Conservation (phyloP, 495 filamentous ascomycete species). For the Recurvomyces mirabilis region DNA sequence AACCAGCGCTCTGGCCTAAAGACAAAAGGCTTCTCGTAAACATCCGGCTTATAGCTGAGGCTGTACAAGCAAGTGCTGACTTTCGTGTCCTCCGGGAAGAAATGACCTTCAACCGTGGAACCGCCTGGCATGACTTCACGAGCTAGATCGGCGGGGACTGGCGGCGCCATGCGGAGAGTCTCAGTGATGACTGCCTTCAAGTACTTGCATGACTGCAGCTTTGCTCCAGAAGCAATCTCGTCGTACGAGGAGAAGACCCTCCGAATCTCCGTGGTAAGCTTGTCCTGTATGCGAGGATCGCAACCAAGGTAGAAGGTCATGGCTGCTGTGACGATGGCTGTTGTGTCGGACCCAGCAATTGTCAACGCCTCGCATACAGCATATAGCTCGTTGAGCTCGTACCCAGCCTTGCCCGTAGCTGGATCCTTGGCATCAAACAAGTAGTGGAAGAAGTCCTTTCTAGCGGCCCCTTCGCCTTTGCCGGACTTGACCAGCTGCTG, state of each 20-base stretch:
- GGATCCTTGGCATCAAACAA: not conserved
- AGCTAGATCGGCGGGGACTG: conserved; percentile 14
- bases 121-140: conserved; percentile 18
- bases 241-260: conserved; percentile 20
- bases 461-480: no score
- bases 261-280: conserved; percentile 26
- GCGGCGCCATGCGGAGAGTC: conserved; percentile 25
- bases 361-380: conserved; percentile 26
- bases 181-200: conserved; percentile 28
- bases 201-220: conserved; percentile 27
- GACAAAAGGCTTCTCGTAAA: no score
- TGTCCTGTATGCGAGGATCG: conserved; percentile 20
- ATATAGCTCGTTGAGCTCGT: conserved; percentile 24
- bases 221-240: conserved; percentile 25
- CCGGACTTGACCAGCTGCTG: no score
- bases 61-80: no score
- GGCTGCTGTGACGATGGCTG: conserved; percentile 23
- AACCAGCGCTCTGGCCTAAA: no score
- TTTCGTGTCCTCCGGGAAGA: conserved; percentile 5
- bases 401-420: not conserved
- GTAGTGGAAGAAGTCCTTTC: not conserved
- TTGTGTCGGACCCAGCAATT: conserved; percentile 28
- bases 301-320: conserved; percentile 31
- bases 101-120: conserved; percentile 2
- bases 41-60: no score